A percentile compares a stretch with the other conserved stretches of the same genome.
These are phyloP conservation scores for Cadophora gregata DNA, from an alignment of 2,329 filamentous ascomycete genomes.

Conservation along the genomic window DNA sequence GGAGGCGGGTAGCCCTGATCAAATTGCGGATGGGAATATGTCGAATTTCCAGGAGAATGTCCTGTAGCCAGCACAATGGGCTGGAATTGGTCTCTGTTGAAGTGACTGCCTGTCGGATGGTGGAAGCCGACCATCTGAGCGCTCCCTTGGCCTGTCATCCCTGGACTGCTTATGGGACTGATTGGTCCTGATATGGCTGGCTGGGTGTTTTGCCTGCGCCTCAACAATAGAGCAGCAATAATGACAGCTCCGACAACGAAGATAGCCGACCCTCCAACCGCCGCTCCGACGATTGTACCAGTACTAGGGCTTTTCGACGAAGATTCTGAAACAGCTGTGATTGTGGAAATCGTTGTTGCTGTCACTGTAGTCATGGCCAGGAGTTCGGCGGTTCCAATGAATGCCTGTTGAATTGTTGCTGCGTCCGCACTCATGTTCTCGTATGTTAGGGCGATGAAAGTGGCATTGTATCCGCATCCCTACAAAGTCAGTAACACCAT, in stretches of 20 bases:
- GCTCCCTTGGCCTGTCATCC: background rate
- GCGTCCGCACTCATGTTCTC: conserved; percentile 8
- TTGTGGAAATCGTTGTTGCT: conserved; percentile 3
- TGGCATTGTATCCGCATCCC: conserved; percentile 24
- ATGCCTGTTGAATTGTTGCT: conserved; percentile 22
- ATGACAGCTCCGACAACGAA: conserved; percentile 13
- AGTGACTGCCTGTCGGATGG: conserved; percentile 8
- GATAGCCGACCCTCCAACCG: conserved; percentile 13
- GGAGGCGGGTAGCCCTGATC: conserved; percentile 8
- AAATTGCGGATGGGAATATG: background rate
- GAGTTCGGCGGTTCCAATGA: conserved; percentile 24
- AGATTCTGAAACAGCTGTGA: background rate
- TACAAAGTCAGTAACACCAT: background rate
- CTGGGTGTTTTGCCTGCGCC: background rate
- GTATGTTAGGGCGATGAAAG: conserved; percentile 21
- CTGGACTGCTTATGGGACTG: conserved; percentile 11
- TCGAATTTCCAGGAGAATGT: conserved; percentile 3
- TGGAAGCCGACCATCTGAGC: conserved; percentile 9
- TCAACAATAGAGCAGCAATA: conserved; percentile 4
- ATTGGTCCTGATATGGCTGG: conserved; percentile 11
- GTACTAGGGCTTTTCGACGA: background rate
- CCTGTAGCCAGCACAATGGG: background rate
- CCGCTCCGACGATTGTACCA: conserved; percentile 18
- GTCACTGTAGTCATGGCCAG: conserved; percentile 19
- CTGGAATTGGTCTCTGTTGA: conserved; percentile 17